Evolutionary conservation across 139 green algal species (phyloP), one percentile per base, ranked within the genome.

Genomic region (Chlorella sp.): DNA sequence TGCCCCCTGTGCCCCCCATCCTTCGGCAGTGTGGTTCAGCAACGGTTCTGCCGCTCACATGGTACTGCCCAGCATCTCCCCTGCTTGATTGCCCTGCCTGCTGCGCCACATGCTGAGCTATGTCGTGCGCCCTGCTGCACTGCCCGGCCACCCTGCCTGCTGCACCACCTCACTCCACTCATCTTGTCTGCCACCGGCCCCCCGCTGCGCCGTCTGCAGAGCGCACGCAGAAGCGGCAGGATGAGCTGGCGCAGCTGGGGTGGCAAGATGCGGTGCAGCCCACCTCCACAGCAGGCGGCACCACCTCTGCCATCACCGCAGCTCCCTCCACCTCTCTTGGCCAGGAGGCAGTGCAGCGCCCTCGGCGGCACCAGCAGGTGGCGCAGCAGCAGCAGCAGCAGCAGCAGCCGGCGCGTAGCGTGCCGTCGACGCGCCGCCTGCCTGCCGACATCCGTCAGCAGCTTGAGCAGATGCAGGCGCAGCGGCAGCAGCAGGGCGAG

Each of bases 381-480:
- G 24, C 11, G 66, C 64, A 75, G 28, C 37, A 64, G 66, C 66
- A 71, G 37, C 83, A 34, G 36, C 21, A 22, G 64, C 64, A 26
- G 64, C 83, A 39, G 83, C 64, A 79, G 83, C 66, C 66, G 19
- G 37, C 83, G 2, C 34, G 64, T 18, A 79, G 66, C 83, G 68
- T 30, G 57, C 36, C 42, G 34, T 2, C 32, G 34, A 57, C 86
- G 53, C 91, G 89, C 36, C 84, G 91, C 48, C 73, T 93, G 79
- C 91, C 91, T 1, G 88, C 89, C 16, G 91, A 93, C 85, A 92
- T 93, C 71, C 83, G 91, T 24, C 60, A 80, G 42, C 36, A 92
- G 75, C 78, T 93, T n/a, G 77, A 89, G 21, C n/a, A 78, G n/a
- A 37, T 92, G 48, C 88, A 91, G 90, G 61, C 60, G 66, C 76